Evolutionary conservation across 2,329 filamentous ascomycete genomes (phyloP).

Genomic region (Rosellinia necatrix): DNA sequence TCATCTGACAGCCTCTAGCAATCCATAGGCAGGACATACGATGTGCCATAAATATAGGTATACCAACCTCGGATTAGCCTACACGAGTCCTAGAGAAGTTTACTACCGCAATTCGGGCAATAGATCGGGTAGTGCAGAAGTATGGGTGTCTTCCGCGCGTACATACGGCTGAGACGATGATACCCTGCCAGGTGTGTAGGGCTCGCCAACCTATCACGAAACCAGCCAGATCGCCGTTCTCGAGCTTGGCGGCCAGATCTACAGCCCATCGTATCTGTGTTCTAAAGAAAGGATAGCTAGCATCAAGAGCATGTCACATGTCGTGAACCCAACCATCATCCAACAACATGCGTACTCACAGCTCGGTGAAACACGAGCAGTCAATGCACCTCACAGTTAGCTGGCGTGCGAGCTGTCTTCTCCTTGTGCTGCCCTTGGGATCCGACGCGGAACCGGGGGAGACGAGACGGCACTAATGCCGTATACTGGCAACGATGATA

Average conservation of each 20-base stretch:
- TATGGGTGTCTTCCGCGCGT: constrained; percentile 13
- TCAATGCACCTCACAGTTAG: constrained; percentile 4
- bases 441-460: neutral
- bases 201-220: constrained; percentile 9
- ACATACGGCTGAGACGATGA: constrained; percentile 4
- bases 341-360: neutral
- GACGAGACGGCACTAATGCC: neutral
- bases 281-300: too few species aligned
- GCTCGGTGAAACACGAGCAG: constrained; percentile 16
- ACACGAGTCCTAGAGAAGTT: neutral
- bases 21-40: too few species aligned
- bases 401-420: neutral
- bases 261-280: too few species aligned
- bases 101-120: constrained; percentile 1
- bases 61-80: neutral
- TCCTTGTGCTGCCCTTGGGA: neutral
- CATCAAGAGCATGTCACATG: neutral
- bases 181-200: neutral
- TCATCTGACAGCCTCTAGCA: neutral
- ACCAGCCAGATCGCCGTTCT: constrained; percentile 16
- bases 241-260: constrained; percentile 16
- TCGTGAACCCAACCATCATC: constrained; percentile 3
- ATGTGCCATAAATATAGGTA: too few species aligned
- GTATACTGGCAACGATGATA: constrained; percentile 1
- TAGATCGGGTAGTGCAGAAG: neutral